Evolutionary conservation across 495 filamentous ascomycete genomes (phyloP), one percentile per base, ranked within the genome.

Genomic region (Annulohypoxylon nitens): DNA sequence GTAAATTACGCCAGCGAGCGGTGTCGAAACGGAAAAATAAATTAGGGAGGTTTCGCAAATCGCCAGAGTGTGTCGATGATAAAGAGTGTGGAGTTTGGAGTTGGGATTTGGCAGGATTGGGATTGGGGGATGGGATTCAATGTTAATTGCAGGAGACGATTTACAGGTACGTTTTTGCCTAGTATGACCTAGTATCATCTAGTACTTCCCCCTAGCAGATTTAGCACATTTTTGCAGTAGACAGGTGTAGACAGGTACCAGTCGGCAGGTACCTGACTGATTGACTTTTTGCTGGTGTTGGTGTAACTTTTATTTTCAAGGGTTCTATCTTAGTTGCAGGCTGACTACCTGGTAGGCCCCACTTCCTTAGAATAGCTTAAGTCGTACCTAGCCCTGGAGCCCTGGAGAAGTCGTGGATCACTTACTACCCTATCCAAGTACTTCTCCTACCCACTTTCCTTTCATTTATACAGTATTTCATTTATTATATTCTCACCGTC

Each of bases 251-350:
- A 12, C 3, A 39, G 53, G 23, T 51, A 33, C 43, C 50, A 30
- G 5, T 30, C 3, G 30, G 5, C 30, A 30, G 30, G 30, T 30
- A 30, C 30, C 30, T 30, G 30, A 30, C 30, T 30, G 30, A 30
- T 30, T 54, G 47, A 62, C 50, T 41, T 67, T 53, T 67, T 53
- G 67, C 70, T 70, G 72, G 72, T 70, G 67, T 67, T 74, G 67
- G 72, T 70, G 58, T 74, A 54, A 74, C 72, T 30, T 8, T 67
- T 47, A 74, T 67, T 30, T n/a, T 54, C 66, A 64, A 69, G 71
- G 71, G 67, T 70, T 70, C 53, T 68, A 47, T 70, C 62, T 70
- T 63, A 74, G 61, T 59, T 73, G 66, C 71, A 70, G 67, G 67
- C 71, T 74, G 67, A 70, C 67, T 34, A 69, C 30, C 30, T 30